These are phyloP conservation scores for Aspergillus persii DNA, from an alignment of 2,329 filamentous ascomycete genomes.

Conservation along the genomic window DNA sequence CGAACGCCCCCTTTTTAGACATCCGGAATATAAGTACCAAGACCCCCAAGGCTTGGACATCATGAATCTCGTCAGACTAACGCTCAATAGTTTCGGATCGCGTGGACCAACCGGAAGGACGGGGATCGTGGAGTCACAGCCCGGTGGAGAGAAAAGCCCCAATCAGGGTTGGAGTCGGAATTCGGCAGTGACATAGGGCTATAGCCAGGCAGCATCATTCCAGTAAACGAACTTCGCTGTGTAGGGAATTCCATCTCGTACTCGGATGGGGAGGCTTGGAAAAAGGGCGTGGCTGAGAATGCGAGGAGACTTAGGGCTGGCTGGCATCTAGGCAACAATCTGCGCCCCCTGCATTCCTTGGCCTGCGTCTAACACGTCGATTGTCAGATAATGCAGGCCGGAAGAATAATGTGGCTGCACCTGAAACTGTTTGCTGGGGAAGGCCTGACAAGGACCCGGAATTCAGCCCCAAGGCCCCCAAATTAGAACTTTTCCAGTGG, in stretches of 20 bases:
- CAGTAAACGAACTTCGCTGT: not conserved
- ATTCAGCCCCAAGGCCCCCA: not conserved
- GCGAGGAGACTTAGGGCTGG: not conserved
- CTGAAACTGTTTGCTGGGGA: not conserved
- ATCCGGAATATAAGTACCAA: not conserved
- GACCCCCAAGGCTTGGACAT: not conserved
- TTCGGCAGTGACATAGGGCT: constrained; percentile 9
- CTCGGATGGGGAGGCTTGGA: not conserved
- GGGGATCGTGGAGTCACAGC: constrained; percentile 1
- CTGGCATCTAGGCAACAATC: not conserved
- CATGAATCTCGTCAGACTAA: not conserved
- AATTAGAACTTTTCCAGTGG: not conserved
- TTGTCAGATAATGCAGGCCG: not conserved
- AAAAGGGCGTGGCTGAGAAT: not conserved
- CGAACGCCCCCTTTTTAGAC: not conserved
- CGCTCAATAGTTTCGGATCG: not conserved
- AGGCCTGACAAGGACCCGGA: not conserved
- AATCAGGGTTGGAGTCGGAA: constrained; percentile 5
- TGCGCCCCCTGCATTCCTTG: not conserved
- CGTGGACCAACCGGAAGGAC: constrained; percentile 9
- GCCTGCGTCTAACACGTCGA: not conserved
- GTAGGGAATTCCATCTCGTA: not conserved
- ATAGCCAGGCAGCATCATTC: constrained; percentile 9
- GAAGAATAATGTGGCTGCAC: not conserved
- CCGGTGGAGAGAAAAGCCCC: not conserved